phyloP scores from a whole-genome alignment of 2,329 filamentous ascomycete genomes.

The Fonsecaea multimorphosa region DNA sequence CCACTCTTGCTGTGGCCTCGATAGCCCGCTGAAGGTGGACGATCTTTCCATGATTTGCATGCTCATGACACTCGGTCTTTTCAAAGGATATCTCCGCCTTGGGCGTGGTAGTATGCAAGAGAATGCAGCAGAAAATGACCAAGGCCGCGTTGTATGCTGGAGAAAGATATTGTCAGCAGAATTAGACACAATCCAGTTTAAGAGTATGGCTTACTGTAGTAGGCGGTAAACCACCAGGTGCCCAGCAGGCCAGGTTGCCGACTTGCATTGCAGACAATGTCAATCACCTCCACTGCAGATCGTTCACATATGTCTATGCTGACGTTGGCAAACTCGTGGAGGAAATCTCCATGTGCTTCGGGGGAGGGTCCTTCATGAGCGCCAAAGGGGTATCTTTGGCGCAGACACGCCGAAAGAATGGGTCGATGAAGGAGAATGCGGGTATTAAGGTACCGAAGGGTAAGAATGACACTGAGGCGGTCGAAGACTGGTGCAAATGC shows the following conservation, averaged over 20 bases:
- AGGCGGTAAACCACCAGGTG: constrained; percentile 52
- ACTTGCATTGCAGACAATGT: constrained; percentile 39
- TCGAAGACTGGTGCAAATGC: constrained; percentile 31
- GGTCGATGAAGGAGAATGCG: constrained; percentile 32
- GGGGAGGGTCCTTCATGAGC: neutral
- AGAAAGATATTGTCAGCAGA: constrained; percentile 21
- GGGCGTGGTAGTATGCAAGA: constrained; percentile 27
- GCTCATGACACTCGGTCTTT: constrained; percentile 12
- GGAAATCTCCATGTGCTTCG: constrained; percentile 23
- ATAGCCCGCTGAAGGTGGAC: constrained; percentile 22
- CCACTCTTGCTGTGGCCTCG: constrained; percentile 26
- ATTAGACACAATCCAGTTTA: constrained; percentile 32
- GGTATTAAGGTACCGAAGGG: constrained; percentile 30
- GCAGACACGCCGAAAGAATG: constrained; percentile 27
- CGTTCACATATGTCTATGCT: constrained; percentile 41
- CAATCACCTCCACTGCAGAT: constrained; percentile 46
- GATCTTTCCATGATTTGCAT: constrained; percentile 27
- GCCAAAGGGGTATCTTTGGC: constrained; percentile 18
- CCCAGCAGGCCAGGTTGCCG: constrained; percentile 42
- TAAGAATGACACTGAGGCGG: constrained; percentile 33
- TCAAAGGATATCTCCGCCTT: constrained; percentile 14
- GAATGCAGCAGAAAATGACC: constrained; percentile 42
- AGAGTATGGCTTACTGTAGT: constrained; percentile 43
- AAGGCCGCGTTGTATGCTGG: constrained; percentile 46
- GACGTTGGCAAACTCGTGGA: constrained; percentile 24